Evolutionary conservation across 1,139 yeast species (phyloP).

Genomic region (Sugiyamaella novakii): DNA sequence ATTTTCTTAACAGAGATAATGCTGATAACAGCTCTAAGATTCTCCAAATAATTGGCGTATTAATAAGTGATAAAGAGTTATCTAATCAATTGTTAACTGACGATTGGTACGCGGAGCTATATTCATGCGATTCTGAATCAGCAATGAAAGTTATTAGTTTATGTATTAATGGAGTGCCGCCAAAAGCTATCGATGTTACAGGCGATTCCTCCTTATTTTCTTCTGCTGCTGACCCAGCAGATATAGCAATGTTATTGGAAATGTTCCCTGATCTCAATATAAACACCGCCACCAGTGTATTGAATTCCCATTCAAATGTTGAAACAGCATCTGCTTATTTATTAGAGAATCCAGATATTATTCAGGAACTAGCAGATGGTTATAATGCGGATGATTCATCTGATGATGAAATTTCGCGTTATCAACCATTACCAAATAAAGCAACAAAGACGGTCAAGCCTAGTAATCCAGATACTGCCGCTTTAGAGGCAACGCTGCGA

Average conservation of each 20-base stretch:
- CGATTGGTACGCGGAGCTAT: slow-evolving; percentile 25
- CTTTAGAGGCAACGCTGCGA: slow-evolving; percentile 60
- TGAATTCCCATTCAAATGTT: slow-evolving; percentile 53
- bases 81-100: slow-evolving; percentile 21
- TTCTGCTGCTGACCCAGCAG: slow-evolving; percentile 10
- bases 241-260: slow-evolving; percentile 30
- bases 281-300: slow-evolving; percentile 23
- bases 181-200: neutral
- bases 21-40: neutral
- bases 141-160: slow-evolving; percentile 19
- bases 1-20: slow-evolving; percentile 18
- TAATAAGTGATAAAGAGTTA: slow-evolving; percentile 17
- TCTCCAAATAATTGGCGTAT: slow-evolving; percentile 14
- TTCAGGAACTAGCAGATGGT: slow-evolving; percentile 34
- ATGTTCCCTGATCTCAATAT: slow-evolving; percentile 35
- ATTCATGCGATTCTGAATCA: slow-evolving; percentile 20
- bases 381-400: slow-evolving; percentile 26
- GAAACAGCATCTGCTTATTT: slow-evolving; percentile 62
- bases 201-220: neutral
- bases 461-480: slow-evolving; percentile 47
- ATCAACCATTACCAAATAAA: slow-evolving; percentile 17
- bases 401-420: slow-evolving; percentile 26
- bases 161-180: slow-evolving; percentile 16
- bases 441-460: neutral
- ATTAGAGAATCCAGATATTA: slow-evolving; percentile 59